Percentiles rank a stretch among this genome's conserved stretches.
These are phyloP conservation scores for Catunica adiposa DNA, from an alignment of 2,329 filamentous ascomycete species.

Conservation along the genomic window DNA sequence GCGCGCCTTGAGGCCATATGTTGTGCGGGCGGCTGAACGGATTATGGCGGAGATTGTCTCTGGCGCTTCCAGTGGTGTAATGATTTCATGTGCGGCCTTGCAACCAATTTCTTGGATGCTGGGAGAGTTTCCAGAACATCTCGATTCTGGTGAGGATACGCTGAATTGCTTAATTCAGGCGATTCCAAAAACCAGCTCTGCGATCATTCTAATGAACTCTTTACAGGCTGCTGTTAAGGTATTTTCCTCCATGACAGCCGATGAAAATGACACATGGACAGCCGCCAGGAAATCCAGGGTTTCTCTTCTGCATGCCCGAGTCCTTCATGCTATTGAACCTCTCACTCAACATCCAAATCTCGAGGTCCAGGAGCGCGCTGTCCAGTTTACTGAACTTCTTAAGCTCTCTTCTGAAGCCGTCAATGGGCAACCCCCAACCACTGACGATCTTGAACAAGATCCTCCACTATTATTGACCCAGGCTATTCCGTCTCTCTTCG, in stretches of 20 bases:
- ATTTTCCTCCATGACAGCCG: slow-evolving; percentile 54
- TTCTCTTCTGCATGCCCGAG: slow-evolving; percentile 61
- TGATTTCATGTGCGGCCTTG: slow-evolving; percentile 48
- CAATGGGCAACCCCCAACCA: slow-evolving; percentile 44
- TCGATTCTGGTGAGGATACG: slow-evolving; percentile 53
- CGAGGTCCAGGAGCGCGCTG: slow-evolving; percentile 86
- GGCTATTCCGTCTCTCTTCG: slow-evolving; percentile 76
- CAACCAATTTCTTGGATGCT: slow-evolving; percentile 68
- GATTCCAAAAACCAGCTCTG: slow-evolving; percentile 34
- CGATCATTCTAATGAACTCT: slow-evolving; percentile 58
- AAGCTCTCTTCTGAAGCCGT: slow-evolving; percentile 73
- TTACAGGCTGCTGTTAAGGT: slow-evolving; percentile 78
- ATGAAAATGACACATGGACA: slow-evolving; percentile 54
- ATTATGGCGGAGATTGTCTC: slow-evolving; percentile 44
- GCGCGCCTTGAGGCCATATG: slow-evolving; percentile 60
- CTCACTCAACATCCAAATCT: slow-evolving; percentile 68
- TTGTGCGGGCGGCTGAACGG: slow-evolving; percentile 68
- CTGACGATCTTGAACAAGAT: slow-evolving; percentile 39
- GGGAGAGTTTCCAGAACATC: slow-evolving; percentile 67
- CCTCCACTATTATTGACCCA: slow-evolving; percentile 75
- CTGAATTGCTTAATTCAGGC: slow-evolving; percentile 59
- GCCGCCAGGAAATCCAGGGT: slow-evolving; percentile 55
- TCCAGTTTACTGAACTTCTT: slow-evolving; percentile 81
- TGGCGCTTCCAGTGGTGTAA: slow-evolving; percentile 37
- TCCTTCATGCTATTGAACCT: slow-evolving; percentile 67